Conservation (phyloP, 177 flowering plant genomes). For the Vitis hybrid region DNA sequence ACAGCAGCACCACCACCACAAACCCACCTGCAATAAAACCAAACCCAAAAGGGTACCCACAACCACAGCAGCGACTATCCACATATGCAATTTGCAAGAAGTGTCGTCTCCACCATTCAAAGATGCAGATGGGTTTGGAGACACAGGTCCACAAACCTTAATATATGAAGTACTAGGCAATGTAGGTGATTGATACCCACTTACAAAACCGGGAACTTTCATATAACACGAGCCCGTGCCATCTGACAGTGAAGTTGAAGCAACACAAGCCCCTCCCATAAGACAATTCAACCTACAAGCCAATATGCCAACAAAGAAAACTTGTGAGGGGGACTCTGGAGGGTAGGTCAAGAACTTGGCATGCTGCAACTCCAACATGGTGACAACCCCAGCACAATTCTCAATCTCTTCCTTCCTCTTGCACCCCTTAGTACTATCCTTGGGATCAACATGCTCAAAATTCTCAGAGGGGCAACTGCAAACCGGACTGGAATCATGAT, state of each 20-base stretch:
- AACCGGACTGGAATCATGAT: constrained; percentile 49
- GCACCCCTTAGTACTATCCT: constrained; percentile 67
- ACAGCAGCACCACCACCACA: constrained; percentile 68
- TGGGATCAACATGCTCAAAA: constrained; percentile 57
- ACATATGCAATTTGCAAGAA: constrained; percentile 27
- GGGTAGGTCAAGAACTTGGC: constrained; percentile 57
- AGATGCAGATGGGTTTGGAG: constrained; percentile 37
- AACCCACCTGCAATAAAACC: constrained; percentile 38
- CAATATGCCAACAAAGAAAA: constrained; percentile 34
- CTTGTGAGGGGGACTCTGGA: constrained; percentile 41
- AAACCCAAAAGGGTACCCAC: constrained; percentile 40
- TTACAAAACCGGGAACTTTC: constrained; percentile 46
- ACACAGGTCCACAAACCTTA: constrained; percentile 62
- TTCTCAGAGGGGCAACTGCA: constrained; percentile 79
- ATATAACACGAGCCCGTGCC: constrained; percentile 67
- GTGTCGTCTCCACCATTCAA: neutral
- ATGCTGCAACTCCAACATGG: constrained; percentile 54
- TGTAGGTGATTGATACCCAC: constrained; percentile 64
- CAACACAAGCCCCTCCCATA: constrained; percentile 43
- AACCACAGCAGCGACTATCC: constrained; percentile 51
- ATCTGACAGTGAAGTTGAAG: constrained; percentile 62
- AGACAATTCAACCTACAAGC: constrained; percentile 67
- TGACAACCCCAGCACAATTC: constrained; percentile 43
- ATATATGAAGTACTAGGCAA: constrained; percentile 65
- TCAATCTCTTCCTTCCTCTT: constrained; percentile 57